A percentile compares a stretch with the other conserved stretches of the same genome.
Conservation (phyloP, 305 asterid species). For the Fraxinus sp. region DNA sequence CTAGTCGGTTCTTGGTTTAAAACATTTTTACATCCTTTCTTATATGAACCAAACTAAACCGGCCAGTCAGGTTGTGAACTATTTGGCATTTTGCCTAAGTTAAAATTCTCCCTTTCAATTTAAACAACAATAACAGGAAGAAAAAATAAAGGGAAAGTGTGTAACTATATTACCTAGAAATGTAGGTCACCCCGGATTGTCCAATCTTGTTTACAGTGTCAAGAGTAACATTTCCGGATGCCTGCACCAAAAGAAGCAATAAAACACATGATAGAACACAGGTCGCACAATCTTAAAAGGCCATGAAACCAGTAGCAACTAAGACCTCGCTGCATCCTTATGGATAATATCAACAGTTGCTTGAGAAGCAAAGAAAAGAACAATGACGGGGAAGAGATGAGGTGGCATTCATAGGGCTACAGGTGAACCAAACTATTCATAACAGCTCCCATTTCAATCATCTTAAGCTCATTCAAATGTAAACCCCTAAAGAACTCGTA, state of each 20-base stretch:
- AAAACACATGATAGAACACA: constrained; percentile 19
- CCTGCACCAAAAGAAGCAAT: constrained; percentile 46
- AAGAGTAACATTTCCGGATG: constrained; percentile 95
- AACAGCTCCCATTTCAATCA: background rate
- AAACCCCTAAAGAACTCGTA: background rate
- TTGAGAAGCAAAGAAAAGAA: constrained; percentile 6
- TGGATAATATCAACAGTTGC: background rate
- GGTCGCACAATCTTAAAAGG: constrained; percentile 6
- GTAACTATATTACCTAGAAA: constrained; percentile 66
- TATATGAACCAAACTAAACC: background rate
- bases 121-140: background rate
- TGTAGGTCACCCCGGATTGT: constrained; percentile 89
- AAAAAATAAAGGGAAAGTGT: background rate
- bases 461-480: background rate
- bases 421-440: background rate
- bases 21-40: background rate
- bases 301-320: background rate
- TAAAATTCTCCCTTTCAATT: background rate
- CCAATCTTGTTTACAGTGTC: constrained; percentile 87
- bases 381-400: background rate
- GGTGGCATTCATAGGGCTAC: background rate
- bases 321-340: constrained; percentile 1
- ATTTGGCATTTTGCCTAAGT: background rate
- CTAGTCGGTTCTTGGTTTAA: background rate
- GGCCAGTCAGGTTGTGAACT: background rate